A percentile compares a stretch with the other conserved stretches of the same genome.
These are phyloP conservation scores for Micractinium sp. DNA, from an alignment of 139 green algal genomes.

Conservation along the genomic window DNA sequence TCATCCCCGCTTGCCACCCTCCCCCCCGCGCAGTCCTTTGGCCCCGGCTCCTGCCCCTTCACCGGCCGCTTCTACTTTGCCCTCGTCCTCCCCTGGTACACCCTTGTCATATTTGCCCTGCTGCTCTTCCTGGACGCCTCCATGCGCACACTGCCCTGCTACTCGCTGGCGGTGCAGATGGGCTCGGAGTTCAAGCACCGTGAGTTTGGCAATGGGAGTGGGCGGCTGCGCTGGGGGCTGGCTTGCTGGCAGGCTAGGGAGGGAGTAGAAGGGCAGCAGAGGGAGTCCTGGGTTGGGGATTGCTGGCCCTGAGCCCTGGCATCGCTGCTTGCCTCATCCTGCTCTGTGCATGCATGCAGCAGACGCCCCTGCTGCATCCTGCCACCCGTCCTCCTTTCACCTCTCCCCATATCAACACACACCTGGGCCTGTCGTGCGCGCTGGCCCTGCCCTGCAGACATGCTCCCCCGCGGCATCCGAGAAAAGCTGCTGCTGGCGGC, in stretches of 20 bases:
- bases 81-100: background rate
- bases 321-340: background rate
- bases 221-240: background rate
- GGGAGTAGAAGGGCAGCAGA: too few species aligned
- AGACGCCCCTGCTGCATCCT: too few species aligned
- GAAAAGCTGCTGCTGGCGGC: constrained; percentile 33
- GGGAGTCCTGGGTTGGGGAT: background rate
- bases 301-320: background rate
- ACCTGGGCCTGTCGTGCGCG: too few species aligned
- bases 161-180: constrained; percentile 62
- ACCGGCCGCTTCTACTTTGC: constrained; percentile 35
- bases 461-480: constrained; percentile 19
- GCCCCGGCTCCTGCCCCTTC: constrained; percentile 55
- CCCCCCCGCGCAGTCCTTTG: constrained; percentile 41
- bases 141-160: constrained; percentile 47
- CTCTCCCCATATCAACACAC: too few species aligned
- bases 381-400: too few species aligned
- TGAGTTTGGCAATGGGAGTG: background rate
- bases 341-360: too few species aligned
- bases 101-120: constrained; percentile 31
- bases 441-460: background rate
- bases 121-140: constrained; percentile 45
- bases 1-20: background rate
- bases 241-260: background rate
- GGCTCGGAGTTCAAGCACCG: constrained; percentile 49